Conservation (phyloP, 495 filamentous ascomycete genomes). For the Lasiosphaeria ovina region DNA sequence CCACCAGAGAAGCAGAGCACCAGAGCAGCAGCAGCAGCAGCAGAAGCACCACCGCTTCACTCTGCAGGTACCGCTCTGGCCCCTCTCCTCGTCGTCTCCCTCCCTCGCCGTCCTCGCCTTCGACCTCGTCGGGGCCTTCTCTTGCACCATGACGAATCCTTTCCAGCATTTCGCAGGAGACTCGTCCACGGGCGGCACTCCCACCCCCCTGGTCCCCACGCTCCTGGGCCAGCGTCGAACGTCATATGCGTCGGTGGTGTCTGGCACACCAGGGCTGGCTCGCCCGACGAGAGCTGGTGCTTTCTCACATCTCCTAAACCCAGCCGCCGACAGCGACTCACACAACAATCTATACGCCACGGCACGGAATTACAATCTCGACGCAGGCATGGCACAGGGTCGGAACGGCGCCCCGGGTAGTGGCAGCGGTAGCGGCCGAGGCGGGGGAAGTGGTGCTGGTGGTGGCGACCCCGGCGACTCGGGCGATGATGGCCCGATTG, state of each 20-base stretch:
- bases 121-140: constrained; percentile 19
- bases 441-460: too few species aligned
- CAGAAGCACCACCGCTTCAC: too few species aligned
- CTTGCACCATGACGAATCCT: constrained; percentile 37
- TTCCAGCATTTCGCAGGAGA: constrained; percentile 28
- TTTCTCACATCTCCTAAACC: constrained; percentile 62
- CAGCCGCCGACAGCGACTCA: constrained; percentile 41
- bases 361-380: constrained; percentile 12
- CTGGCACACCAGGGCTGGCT: constrained; percentile 55
- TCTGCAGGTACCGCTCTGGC: background rate
- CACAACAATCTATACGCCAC: constrained; percentile 38
- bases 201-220: constrained; percentile 22
- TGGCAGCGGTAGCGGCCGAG: background rate
- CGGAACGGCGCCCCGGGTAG: constrained; percentile 13
- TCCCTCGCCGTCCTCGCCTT: constrained; percentile 6
- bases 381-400: constrained; percentile 34
- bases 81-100: background rate
- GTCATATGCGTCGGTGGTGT: constrained; percentile 82
- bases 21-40: too few species aligned
- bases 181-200: constrained; percentile 19
- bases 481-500: constrained; percentile 5
- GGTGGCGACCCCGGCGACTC: background rate
- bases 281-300: constrained; percentile 46
- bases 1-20: too few species aligned
- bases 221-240: constrained; percentile 37